Base-by-base conservation (phyloP, 495 filamentous ascomycete species). In the Annulohypoxylon stygium region DNA sequence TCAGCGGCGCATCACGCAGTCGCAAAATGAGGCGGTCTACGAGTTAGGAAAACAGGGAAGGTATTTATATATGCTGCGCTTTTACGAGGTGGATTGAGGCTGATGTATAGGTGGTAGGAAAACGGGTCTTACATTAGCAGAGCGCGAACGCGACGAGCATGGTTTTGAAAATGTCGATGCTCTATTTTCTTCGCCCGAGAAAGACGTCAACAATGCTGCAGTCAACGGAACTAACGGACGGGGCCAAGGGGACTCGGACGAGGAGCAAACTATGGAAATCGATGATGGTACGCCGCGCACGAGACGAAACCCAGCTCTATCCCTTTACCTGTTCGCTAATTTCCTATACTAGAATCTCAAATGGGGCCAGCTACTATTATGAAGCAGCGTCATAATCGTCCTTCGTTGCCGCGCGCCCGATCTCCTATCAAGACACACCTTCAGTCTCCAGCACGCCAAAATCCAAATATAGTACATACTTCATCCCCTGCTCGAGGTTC, bases 151-250 rank as follows among this genome's bases (percentile, higher is more conserved):
- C 81, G 94, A 98, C 82, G 96, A 94, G 78, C 84, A 97, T 86
- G 96, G 97, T 79, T 88, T 99, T 81, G 94, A 98, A 79, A 89
- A 90, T 37, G 86, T 97, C 61, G 91, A 93, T 25, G 87, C 86
- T 55, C 88, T 97, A 71, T 98, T 97, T 81, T 97, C 94, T 3
- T 97, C 95, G 10, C 95, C 95, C 33, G 89, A 86, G 63, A 92
- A 91, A 68, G 79, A 85, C 5, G 84, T 88, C 18, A 51, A 63
- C 23, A 67, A 75, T 61, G 58, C n/a, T 14, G 20, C 51, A 3
- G 39, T 41, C 25, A 70, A 75, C 41, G 63, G 59, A 2, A 26
- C 84, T 79, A 51, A 80, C 79, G 58, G 77, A 8, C 67, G 64
- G n/a, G 36, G 23, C 50, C 51, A 61, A 43, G 36, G 36, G 18